Evolutionary conservation across 2,329 filamentous ascomycete genomes (phyloP).

Genomic region (Cyphellophora attinorum): DNA sequence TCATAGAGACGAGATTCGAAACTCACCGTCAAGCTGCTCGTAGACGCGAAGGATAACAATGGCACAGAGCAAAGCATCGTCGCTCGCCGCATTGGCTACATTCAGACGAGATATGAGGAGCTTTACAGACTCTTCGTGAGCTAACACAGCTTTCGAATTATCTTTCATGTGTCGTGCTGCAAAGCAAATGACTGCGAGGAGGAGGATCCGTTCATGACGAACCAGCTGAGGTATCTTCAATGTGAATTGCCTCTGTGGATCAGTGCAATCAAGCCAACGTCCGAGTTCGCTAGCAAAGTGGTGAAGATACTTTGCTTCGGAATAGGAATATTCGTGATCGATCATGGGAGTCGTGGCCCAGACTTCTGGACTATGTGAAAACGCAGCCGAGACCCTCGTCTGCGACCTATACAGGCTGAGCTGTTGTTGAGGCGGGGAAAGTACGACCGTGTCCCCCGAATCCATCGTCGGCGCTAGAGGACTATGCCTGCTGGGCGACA

Average conservation of each 20-base stretch:
- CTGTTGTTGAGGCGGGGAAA: neutral
- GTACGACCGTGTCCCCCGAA: neutral
- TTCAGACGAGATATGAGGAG: neutral
- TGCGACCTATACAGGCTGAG: neutral
- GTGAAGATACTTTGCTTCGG: neutral
- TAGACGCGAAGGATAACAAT: conserved; percentile 19
- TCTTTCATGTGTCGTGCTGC: neutral
- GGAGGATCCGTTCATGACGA: neutral
- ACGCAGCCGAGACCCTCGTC: neutral
- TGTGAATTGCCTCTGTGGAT: neutral
- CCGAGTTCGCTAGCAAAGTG: neutral
- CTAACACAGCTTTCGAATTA: neutral
- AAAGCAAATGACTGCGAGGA: conserved; percentile 1
- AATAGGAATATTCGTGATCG: neutral
- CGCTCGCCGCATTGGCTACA: conserved; percentile 2
- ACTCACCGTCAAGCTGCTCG: conserved; percentile 19
- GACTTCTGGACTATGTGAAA: neutral
- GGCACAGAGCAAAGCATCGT: conserved; percentile 17
- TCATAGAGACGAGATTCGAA: neutral
- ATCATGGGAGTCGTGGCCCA: neutral
- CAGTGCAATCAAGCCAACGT: neutral
- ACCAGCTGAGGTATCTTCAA: conserved; percentile 1
- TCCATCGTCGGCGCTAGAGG: neutral
- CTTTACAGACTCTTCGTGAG: conserved; percentile 1
- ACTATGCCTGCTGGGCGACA: neutral